These are phyloP conservation scores for Euphrasia arctica DNA, from an alignment of 305 asterid species.

Conservation along the genomic window DNA sequence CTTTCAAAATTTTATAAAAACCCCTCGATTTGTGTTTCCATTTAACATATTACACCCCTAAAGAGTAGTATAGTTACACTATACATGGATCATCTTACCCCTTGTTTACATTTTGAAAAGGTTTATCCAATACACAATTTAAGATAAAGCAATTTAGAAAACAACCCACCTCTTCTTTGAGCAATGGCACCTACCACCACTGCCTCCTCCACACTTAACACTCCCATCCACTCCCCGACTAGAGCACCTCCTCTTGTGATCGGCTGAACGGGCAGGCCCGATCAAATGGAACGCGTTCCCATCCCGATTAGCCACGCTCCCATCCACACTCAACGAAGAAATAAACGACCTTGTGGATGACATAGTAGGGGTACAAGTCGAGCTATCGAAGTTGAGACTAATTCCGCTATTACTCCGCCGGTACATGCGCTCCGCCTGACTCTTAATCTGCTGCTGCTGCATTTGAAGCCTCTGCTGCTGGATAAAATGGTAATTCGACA, in stretches of 20 bases:
- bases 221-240: constrained; percentile 82
- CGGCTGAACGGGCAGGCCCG: constrained; percentile 73
- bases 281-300: constrained; percentile 62
- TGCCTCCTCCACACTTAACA: constrained; percentile 84
- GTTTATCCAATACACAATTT: too few species aligned
- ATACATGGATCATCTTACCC: neutral
- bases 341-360: constrained; percentile 84
- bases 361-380: constrained; percentile 82
- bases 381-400: constrained; percentile 80
- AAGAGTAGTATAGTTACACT: too few species aligned
- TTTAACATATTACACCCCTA: too few species aligned
- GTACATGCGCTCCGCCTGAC: constrained; percentile 60
- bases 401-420: constrained; percentile 71
- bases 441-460: constrained; percentile 72
- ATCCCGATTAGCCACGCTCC: constrained; percentile 75
- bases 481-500: constrained; percentile 41
- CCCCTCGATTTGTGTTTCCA: too few species aligned
- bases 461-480: constrained; percentile 54
- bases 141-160: neutral
- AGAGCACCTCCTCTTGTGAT: constrained; percentile 76
- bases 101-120: too few species aligned
- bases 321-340: constrained; percentile 85
- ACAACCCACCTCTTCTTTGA: constrained; percentile 75
- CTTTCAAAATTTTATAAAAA: too few species aligned
- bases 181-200: constrained; percentile 74